Percentiles rank a stretch among this genome's conserved stretches.
These are phyloP conservation scores for Debaryomyces udenii DNA, from an alignment of 1,139 yeast species.

Conservation along the genomic window DNA sequence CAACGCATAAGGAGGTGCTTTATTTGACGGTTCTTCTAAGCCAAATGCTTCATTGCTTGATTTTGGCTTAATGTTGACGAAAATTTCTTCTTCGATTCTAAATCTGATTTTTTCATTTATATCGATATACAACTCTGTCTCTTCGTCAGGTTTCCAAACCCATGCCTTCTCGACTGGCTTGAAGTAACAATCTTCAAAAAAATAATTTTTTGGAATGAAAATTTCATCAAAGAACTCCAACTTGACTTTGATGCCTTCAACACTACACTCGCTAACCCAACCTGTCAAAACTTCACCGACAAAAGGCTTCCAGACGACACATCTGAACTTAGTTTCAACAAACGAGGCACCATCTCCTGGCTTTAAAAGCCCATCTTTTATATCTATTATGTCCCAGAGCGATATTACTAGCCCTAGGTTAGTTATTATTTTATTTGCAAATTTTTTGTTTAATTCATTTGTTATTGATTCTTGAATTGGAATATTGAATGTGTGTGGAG, in stretches of 20 bases:
- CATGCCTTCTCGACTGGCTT: constrained; percentile 84
- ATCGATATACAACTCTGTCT: constrained; percentile 77
- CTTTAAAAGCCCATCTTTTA: constrained; percentile 84
- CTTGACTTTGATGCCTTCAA: constrained; percentile 81
- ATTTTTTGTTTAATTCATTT: constrained; percentile 82
- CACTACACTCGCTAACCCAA: constrained; percentile 85
- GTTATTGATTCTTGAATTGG: constrained; percentile 72
- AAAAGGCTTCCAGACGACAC: constrained; percentile 88
- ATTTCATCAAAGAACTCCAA: constrained; percentile 92
- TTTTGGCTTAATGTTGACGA: constrained; percentile 78
- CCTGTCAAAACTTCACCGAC: constrained; percentile 94
- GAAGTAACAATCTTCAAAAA: constrained; percentile 79
- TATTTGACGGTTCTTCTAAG: constrained; percentile 33
- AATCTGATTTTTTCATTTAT: constrained; percentile 88
- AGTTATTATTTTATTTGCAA: constrained; percentile 79
- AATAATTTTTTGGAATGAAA: constrained; percentile 76
- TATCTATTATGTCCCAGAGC: constrained; percentile 77
- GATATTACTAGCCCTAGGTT: constrained; percentile 84
- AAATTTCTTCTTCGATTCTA: constrained; percentile 85
- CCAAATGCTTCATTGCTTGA: constrained; percentile 56
- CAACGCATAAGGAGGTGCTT: constrained; percentile 75
- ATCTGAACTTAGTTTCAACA: constrained; percentile 72
- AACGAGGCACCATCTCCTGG: constrained; percentile 97
- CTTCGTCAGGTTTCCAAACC: constrained; percentile 86
- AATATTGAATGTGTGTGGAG: constrained; percentile 79